A percentile compares a stretch with the other conserved stretches of the same genome.
phyloP scores from a whole-genome alignment of 805 yeast genomes.

The Metschnikowia matae region DNA sequence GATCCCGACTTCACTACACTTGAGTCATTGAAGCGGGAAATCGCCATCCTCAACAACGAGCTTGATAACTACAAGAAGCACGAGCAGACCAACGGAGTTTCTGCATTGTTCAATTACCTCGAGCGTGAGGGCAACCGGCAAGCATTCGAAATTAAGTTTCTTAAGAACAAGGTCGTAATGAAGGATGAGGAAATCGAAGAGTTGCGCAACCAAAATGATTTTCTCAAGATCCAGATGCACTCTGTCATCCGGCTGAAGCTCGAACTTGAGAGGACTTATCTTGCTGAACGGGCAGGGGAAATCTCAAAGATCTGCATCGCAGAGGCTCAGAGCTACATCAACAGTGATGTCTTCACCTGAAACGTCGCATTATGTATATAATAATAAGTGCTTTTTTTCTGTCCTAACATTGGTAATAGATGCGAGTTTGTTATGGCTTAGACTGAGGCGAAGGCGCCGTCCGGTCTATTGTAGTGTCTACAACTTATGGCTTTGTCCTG shows the following conservation, averaged over 20 bases:
- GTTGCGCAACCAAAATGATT: constrained; percentile 18
- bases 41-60: constrained; percentile 24
- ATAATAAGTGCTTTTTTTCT: neutral
- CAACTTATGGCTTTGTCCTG: neutral
- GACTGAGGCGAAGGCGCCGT: too few species aligned
- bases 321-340: constrained; percentile 3
- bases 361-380: neutral
- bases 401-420: too few species aligned
- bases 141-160: constrained; percentile 33
- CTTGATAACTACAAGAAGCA: constrained; percentile 11
- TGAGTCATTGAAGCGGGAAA: constrained; percentile 29
- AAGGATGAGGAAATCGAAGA: constrained; percentile 22
- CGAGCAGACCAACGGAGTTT: constrained; percentile 15
- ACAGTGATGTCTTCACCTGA: neutral
- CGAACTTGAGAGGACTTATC: constrained; percentile 4
- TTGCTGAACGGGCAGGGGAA: constrained; percentile 6
- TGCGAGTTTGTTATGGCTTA: too few species aligned
- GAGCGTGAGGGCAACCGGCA: constrained; percentile 28
- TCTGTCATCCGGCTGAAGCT: constrained; percentile 4
- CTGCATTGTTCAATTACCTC: constrained; percentile 27
- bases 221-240: constrained; percentile 9
- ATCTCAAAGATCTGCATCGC: constrained; percentile 4
- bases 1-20: constrained; percentile 24
- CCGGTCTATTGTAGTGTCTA: neutral
- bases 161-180: constrained; percentile 21